A percentile compares a stretch with the other conserved stretches of the same genome.
phyloP scores from a whole-genome alignment of 768 basidiomycete genomes.

The Pleurotus eryngii region DNA sequence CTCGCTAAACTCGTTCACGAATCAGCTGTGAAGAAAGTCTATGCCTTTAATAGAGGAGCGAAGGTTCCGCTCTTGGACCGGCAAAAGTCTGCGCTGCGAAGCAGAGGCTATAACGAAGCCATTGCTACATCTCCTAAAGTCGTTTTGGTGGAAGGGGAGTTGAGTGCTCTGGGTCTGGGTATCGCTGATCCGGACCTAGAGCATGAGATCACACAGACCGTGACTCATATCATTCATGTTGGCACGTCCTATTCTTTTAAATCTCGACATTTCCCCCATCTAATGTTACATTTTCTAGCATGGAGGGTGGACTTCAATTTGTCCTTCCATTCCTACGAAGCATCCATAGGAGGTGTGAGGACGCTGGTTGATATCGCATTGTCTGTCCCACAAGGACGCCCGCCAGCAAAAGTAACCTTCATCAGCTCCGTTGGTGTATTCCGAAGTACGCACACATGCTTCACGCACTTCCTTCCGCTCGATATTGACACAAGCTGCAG shows the following conservation, averaged over 20 bases:
- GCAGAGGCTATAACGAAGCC: slow-evolving; percentile 14
- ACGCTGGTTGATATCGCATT: slow-evolving; percentile 28
- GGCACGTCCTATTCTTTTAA: not conserved
- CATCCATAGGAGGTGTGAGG: slow-evolving; percentile 28
- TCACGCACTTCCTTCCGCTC: not conserved
- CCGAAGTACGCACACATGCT: not conserved
- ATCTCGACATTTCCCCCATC: too few relatives aligned
- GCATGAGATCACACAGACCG: slow-evolving; percentile 21
- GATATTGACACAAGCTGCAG: too few relatives aligned
- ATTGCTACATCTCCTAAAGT: slow-evolving; percentile 14
- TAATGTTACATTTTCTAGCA: slow-evolving; percentile 14
- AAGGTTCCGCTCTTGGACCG: slow-evolving; percentile 11
- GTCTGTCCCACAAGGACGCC: slow-evolving; percentile 13
- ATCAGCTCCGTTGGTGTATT: slow-evolving; percentile 27
- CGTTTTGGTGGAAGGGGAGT: slow-evolving; percentile 14
- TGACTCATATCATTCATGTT: slow-evolving; percentile 31
- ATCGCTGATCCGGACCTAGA: slow-evolving; percentile 7
- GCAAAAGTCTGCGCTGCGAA: slow-evolving; percentile 14
- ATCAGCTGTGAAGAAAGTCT: slow-evolving; percentile 34
- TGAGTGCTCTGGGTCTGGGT: slow-evolving; percentile 13
- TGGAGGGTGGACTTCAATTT: slow-evolving; percentile 42
- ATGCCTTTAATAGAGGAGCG: slow-evolving; percentile 29
- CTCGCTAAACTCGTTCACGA: slow-evolving; percentile 21
- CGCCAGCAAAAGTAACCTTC: slow-evolving; percentile 23
- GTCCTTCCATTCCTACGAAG: slow-evolving; percentile 32